Evolutionary conservation across 2,329 filamentous ascomycete genomes (phyloP).

Genomic region (Colletotrichum lindemuthianum): DNA sequence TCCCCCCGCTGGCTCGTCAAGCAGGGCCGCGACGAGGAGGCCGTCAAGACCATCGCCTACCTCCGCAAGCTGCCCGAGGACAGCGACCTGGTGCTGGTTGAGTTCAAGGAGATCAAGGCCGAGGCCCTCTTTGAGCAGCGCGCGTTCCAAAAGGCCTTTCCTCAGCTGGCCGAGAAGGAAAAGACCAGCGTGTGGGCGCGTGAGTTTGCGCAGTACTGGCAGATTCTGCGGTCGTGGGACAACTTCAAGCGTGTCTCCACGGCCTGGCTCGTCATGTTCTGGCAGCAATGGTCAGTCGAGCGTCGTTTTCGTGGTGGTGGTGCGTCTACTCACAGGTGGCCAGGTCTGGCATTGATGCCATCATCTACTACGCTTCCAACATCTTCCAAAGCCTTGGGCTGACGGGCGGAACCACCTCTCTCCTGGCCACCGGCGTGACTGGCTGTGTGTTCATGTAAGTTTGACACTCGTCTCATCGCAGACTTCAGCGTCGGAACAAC

Average conservation of each 20-base stretch:
- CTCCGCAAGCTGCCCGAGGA: constrained; percentile 70
- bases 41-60: constrained; percentile 60
- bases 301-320: not conserved
- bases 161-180: constrained; percentile 51
- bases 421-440: constrained; percentile 71
- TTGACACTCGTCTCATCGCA: too few species aligned
- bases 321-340: constrained; percentile 27
- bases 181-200: constrained; percentile 53
- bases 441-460: constrained; percentile 60
- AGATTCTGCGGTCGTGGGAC: constrained; percentile 57
- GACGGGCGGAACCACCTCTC: constrained; percentile 64
- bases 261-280: constrained; percentile 58
- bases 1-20: constrained; percentile 52
- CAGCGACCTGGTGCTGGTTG: constrained; percentile 66
- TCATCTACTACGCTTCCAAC: constrained; percentile 61
- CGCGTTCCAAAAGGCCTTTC: constrained; percentile 55
- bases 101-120: constrained; percentile 55
- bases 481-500: too few species aligned
- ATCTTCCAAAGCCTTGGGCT: constrained; percentile 74
- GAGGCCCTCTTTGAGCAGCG: constrained; percentile 54
- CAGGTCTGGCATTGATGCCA: constrained; percentile 45
- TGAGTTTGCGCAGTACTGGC: constrained; percentile 61
- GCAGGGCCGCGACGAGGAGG: constrained; percentile 46
- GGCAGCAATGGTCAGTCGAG: constrained; percentile 53
- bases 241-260: constrained; percentile 59